Evolutionary conservation across 805 yeast species (phyloP).

Genomic region (Yueomyces sp.): DNA sequence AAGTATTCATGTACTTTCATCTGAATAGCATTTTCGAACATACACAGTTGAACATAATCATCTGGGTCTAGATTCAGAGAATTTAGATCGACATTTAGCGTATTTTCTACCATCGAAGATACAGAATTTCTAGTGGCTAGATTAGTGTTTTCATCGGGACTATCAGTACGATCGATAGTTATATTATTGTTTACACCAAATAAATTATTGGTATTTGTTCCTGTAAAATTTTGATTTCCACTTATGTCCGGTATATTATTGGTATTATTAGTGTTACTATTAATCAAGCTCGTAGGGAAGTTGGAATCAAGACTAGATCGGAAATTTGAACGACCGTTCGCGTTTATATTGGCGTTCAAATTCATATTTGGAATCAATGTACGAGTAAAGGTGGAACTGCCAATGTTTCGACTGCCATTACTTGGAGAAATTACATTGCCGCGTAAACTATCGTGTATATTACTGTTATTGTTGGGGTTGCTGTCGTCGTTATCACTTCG

Average conservation of each 20-base stretch:
- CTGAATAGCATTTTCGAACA: conserved; percentile 14
- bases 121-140: neutral
- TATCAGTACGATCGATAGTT: neutral
- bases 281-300: neutral
- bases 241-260: neutral
- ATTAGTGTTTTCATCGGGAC: neutral
- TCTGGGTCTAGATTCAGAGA: conserved; percentile 4
- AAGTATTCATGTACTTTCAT: conserved; percentile 15
- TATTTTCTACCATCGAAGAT: conserved; percentile 1
- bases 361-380: no score
- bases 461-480: no score
- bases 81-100: neutral
- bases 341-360: neutral
- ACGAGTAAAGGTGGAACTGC: no score
- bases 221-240: neutral
- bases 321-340: neutral
- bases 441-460: no score
- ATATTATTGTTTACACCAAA: no score
- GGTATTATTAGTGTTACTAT: neutral
- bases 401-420: no score
- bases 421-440: no score
- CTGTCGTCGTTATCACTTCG: no score
- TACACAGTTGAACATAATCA: conserved; percentile 9
- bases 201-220: no score
- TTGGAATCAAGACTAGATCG: neutral